These are phyloP conservation scores for Alternaria angustiovoidea DNA, from an alignment of 2,329 filamentous ascomycete genomes.

Conservation along the genomic window DNA sequence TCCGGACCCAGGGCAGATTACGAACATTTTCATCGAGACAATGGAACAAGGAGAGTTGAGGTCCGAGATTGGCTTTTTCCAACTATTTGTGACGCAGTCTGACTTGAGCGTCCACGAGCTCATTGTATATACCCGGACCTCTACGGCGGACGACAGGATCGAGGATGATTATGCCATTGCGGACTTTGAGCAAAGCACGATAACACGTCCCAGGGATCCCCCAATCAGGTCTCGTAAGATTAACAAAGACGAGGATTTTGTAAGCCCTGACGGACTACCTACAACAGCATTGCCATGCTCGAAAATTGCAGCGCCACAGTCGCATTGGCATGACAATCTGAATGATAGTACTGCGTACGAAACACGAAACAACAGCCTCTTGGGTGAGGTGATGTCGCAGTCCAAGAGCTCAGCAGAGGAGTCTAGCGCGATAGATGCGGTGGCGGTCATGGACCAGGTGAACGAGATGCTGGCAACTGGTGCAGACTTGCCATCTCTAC, in stretches of 20 bases:
- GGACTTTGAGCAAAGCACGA: constrained; percentile 28
- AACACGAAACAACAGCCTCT: constrained; percentile 15
- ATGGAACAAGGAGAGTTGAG: constrained; percentile 34
- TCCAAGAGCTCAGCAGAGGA: not conserved
- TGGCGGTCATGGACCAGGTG: constrained; percentile 21
- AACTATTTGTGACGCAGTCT: constrained; percentile 29
- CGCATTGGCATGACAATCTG: not conserved
- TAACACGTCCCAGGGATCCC: constrained; percentile 10
- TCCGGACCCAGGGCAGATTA: constrained; percentile 17
- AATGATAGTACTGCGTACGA: not conserved
- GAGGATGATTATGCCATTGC: constrained; percentile 15
- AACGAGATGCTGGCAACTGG: constrained; percentile 21
- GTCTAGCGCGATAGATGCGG: constrained; percentile 19
- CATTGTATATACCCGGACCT: constrained; percentile 24
- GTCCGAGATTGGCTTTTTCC: constrained; percentile 35
- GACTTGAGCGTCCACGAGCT: constrained; percentile 39
- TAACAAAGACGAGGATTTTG: constrained; percentile 36
- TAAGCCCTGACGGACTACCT: constrained; percentile 37
- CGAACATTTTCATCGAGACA: constrained; percentile 28
- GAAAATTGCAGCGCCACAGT: constrained; percentile 18
- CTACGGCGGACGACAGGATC: constrained; percentile 1
- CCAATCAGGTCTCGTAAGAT: constrained; percentile 8
- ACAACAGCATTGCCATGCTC: constrained; percentile 15
- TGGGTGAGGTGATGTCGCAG: constrained; percentile 27
- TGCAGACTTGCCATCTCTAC: constrained; percentile 6